phyloP scores from a whole-genome alignment of 75 land plant species.

The Pinus taeda region DNA sequence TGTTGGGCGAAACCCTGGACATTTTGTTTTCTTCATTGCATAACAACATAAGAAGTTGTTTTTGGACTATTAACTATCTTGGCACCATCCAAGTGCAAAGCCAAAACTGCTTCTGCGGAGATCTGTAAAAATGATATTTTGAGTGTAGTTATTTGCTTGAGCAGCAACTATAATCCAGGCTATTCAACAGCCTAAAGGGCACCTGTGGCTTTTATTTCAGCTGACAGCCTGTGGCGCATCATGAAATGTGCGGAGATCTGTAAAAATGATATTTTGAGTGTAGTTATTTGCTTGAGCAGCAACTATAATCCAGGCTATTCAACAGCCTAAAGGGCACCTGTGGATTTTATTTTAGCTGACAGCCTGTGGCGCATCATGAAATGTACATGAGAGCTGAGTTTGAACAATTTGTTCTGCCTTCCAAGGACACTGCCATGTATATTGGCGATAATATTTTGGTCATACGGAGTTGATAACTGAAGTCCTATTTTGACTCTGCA shows the following conservation, averaged over 20 bases:
- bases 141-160: conserved; percentile 9
- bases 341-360: conserved; percentile 4
- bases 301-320: conserved; percentile 9
- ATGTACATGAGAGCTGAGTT: conserved; percentile 14
- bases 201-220: neutral
- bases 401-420: conserved; percentile 6
- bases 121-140: conserved; percentile 7
- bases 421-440: conserved; percentile 5
- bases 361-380: conserved; percentile 12
- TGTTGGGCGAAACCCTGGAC: conserved; percentile 1
- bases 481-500: conserved; percentile 3
- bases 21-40: conserved; percentile 2
- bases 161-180: conserved; percentile 9
- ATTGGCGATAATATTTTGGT: conserved; percentile 1
- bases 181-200: conserved; percentile 2
- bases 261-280: conserved; percentile 2
- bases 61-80: conserved; percentile 6
- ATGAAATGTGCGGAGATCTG: neutral
- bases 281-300: conserved; percentile 8
- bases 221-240: conserved; percentile 13
- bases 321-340: neutral
- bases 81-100: conserved; percentile 1
- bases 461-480: conserved; percentile 5
- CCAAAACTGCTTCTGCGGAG: conserved; percentile 8
- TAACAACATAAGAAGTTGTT: conserved; percentile 1